phyloP scores from a whole-genome alignment of 176 grass and related monocot species.

The Carex myosuroides region DNA sequence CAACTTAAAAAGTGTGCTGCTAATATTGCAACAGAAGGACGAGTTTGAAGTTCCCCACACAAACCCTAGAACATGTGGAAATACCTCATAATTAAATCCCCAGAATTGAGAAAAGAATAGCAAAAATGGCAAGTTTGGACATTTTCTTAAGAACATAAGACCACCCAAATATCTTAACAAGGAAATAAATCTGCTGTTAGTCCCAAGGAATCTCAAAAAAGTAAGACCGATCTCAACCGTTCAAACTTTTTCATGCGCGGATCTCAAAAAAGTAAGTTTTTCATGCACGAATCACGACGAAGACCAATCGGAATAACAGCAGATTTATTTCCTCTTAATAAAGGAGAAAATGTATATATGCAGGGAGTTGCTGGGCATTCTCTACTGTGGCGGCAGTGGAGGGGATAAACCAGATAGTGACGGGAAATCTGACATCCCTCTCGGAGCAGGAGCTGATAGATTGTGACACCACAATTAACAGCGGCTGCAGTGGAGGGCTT shows the following conservation, averaged over 20 bases:
- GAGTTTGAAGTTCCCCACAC: neutral
- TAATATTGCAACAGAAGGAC: neutral
- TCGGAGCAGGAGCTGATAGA: constrained; percentile 90
- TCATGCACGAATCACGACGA: too few relatives aligned
- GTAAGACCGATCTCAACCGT: too few relatives aligned
- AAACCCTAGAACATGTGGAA: neutral
- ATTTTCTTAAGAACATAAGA: neutral
- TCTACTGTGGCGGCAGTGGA: constrained; percentile 76
- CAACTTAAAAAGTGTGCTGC: neutral
- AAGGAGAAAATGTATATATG: neutral
- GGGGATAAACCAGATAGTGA: constrained; percentile 71
- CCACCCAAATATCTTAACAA: neutral
- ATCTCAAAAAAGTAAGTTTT: too few relatives aligned
- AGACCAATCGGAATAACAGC: too few relatives aligned
- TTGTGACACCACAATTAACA: constrained; percentile 53
- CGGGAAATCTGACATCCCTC: constrained; percentile 55
- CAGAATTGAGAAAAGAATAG: neutral
- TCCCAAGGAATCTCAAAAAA: too few relatives aligned
- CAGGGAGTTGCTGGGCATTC: constrained; percentile 92
- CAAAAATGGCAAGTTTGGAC: neutral
- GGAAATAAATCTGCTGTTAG: too few relatives aligned
- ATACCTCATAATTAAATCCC: neutral
- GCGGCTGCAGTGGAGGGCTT: constrained; percentile 51
- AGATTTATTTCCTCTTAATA: too few relatives aligned
- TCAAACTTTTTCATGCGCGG: too few relatives aligned